Base-by-base conservation (phyloP, 176 grass and related monocot genomes). In the Zoysia japonica region DNA sequence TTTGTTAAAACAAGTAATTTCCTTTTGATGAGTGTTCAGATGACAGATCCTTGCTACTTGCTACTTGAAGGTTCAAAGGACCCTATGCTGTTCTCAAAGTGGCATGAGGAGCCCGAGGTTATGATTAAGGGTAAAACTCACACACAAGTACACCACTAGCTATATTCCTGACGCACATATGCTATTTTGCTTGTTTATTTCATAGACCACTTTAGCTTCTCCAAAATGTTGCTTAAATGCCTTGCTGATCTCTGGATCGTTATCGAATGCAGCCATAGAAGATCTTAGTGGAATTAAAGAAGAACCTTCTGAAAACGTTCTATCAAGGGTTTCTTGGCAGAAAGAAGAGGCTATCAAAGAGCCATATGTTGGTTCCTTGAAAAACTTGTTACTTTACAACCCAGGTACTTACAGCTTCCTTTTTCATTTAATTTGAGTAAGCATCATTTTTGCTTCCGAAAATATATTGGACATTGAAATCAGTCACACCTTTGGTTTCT, bases 1-100 rank as follows among this genome's bases (percentile, higher is more conserved):
- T 65, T 75, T 10, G 54, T 90, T 83, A 70, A 86, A 80, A 52
- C 78, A 83, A 83, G 75, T 69, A 83, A 4, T 53, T 44, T 77
- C 59, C n/a, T 85, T 88, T 81, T 88, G 59, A 72, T 80, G 80
- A 77, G 70, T 88, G 37, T 80, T 90, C 88, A 93, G 91, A 85
- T 90, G 71, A 85, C 85, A 83, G 82, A 79, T 88, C 78, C 61
- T 82, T 90, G 79, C 79, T 93, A 83, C 85, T 88, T 93, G 79
- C 85, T 93, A 85, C 85, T 80, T 76, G 67, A 90, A 90, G 85
- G 88, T 79, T 93, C 82, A 80, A 83, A 75, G 49, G 79, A 86
- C 74, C 53, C 75, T 68, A 5, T 65, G 35, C 66, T 83, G 74
- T 67, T 82, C 72, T 44, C 81, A 80, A 88, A 83, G 28, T 69